A percentile compares a stretch with the other conserved stretches of the same genome.
Evolutionary conservation across 208 protist species (phyloP).

Genomic region (Wallacemonas sp.): DNA sequence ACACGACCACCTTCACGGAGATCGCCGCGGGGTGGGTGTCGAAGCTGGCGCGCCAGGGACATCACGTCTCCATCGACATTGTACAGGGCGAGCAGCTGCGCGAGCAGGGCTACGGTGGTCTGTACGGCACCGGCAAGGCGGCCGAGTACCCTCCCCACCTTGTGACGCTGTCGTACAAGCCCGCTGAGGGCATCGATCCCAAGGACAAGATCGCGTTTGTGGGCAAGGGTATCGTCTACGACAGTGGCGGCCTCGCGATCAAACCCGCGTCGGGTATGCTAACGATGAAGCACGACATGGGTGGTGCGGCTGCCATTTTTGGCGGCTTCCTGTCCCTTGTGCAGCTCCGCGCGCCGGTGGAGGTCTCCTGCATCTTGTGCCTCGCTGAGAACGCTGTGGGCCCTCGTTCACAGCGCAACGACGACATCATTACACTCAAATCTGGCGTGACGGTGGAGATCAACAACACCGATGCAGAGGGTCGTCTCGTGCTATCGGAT

Average conservation of each 20-base stretch:
- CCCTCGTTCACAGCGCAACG: conserved; percentile 40
- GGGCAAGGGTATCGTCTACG: conserved; percentile 82
- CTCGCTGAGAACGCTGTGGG: conserved; percentile 70
- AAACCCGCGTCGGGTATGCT: conserved; percentile 53
- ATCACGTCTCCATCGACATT: conserved; percentile 29
- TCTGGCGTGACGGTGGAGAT: conserved; percentile 65
- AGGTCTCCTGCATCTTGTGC: conserved; percentile 43
- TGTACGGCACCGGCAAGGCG: conserved; percentile 58
- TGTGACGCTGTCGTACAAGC: conserved; percentile 49
- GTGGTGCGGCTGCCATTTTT: conserved; percentile 64
- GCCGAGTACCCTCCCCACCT: conserved; percentile 53
- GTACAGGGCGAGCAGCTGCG: conserved; percentile 51
- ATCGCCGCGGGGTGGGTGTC: conserved; percentile 48
- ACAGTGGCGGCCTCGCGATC: conserved; percentile 67
- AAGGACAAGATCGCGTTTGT: conserved; percentile 55
- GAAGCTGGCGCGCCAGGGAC: conserved; percentile 29
- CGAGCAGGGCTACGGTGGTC: conserved; percentile 40
- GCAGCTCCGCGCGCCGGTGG: conserved; percentile 18
- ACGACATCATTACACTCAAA: conserved; percentile 62
- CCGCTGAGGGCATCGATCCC: conserved; percentile 24
- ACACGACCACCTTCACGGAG: conserved; percentile 81
- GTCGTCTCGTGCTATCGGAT: conserved; percentile 70
- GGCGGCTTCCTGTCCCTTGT: conserved; percentile 44
- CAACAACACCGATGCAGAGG: conserved; percentile 82
- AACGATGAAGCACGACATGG: conserved; percentile 82